phyloP scores from a whole-genome alignment of 306 rosid species.

The Crotalaria pallida region DNA sequence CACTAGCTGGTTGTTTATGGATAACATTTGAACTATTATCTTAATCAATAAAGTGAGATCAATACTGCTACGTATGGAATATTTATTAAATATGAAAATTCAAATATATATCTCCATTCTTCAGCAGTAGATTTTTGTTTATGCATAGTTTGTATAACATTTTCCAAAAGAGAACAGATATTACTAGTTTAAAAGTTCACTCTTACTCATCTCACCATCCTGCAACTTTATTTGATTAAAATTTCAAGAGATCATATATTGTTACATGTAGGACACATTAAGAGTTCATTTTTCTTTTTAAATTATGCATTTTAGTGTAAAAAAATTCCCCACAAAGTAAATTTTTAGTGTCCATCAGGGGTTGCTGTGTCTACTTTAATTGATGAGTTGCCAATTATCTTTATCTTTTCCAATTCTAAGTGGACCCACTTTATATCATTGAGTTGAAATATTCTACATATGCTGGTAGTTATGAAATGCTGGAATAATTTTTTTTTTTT shows the following conservation, averaged over 20 bases:
- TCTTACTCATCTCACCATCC: background rate
- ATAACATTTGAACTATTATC: background rate
- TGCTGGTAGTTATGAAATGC: background rate
- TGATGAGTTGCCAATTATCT: background rate
- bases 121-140: background rate
- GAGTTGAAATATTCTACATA: background rate
- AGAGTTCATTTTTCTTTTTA: background rate
- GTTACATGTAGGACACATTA: background rate
- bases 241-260: background rate
- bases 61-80: background rate
- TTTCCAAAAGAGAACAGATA: background rate
- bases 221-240: background rate
- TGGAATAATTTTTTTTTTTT: background rate
- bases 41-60: background rate
- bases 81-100: background rate
- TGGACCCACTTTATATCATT: background rate
- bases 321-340: background rate
- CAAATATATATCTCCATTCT: background rate
- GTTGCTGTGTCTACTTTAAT: background rate
- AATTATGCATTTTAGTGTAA: background rate
- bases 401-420: background rate
- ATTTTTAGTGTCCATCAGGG: background rate
- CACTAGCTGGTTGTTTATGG: background rate
- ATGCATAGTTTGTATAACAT: background rate
- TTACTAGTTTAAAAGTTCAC: background rate